A percentile compares a stretch with the other conserved stretches of the same genome.
phyloP scores from a whole-genome alignment of 2,329 filamentous ascomycete species.

The Colletotrichum incanum region DNA sequence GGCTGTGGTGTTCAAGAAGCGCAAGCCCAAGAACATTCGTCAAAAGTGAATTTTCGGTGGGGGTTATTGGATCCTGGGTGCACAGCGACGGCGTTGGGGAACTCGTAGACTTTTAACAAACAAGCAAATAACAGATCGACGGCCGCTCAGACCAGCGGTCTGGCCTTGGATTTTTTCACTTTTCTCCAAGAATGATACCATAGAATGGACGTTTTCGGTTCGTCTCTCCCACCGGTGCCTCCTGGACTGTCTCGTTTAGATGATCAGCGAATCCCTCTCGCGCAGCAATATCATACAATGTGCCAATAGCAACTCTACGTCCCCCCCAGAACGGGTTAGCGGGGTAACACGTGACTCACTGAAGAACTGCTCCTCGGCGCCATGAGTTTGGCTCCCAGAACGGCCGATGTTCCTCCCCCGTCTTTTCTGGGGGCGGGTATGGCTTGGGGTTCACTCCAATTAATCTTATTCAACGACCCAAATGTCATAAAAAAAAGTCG shows the following conservation, averaged over 20 bases:
- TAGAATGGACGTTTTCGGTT: not conserved
- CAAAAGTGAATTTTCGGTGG: conserved; percentile 63
- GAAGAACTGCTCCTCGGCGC: not conserved
- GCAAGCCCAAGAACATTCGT: conserved; percentile 78
- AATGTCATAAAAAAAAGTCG: not conserved
- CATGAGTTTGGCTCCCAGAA: not conserved
- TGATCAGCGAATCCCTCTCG: not conserved
- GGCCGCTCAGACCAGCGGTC: not conserved
- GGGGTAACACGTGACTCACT: conserved; percentile 24
- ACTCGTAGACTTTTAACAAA: not conserved
- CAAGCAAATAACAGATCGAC: not conserved
- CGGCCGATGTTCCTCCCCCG: not conserved
- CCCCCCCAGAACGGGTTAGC: not conserved
- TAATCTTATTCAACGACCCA: not conserved
- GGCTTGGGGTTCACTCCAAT: conserved; percentile 28
- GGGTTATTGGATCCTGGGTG: conserved; percentile 12
- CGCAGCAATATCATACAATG: not conserved
- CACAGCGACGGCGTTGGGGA: conserved; percentile 28
- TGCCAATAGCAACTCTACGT: not conserved
- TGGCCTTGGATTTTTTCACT: not conserved
- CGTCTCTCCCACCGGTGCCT: not conserved
- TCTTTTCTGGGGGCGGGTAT: not conserved
- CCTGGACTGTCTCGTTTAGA: not conserved
- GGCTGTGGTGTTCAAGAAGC: conserved; percentile 82
- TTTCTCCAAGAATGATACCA: not conserved